These are phyloP conservation scores for Gilbertella persicaria DNA, from an alignment of 371 early-diverging fungal genomes.

Conservation along the genomic window DNA sequence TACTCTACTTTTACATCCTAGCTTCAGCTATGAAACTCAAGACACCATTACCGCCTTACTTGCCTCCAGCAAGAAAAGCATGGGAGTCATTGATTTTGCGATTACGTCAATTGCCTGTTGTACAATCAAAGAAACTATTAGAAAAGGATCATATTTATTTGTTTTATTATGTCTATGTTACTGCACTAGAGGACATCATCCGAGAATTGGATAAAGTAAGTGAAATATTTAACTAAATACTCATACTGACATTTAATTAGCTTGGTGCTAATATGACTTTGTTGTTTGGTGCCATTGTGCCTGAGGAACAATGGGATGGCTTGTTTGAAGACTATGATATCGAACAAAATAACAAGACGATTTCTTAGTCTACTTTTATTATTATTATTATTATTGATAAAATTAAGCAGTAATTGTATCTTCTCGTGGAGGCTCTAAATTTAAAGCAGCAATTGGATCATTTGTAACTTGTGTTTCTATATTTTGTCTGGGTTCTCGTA, in stretches of 20 bases:
- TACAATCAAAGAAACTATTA: slow-evolving; percentile 16
- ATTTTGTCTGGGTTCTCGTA: slow-evolving; percentile 19
- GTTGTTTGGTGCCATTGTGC: slow-evolving; percentile 48
- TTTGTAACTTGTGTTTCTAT: slow-evolving; percentile 4
- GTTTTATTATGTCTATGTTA: slow-evolving; percentile 79
- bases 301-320: slow-evolving; percentile 41
- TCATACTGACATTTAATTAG: slow-evolving; percentile 14
- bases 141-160: slow-evolving; percentile 64
- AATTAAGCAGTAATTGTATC: slow-evolving; percentile 7
- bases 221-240: neutral
- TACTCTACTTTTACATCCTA: slow-evolving; percentile 76
- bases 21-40: slow-evolving; percentile 80
- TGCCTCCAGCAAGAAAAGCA: slow-evolving; percentile 69
- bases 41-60: slow-evolving; percentile 78
- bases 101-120: slow-evolving; percentile 43
- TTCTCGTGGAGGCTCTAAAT: slow-evolving; percentile 30
- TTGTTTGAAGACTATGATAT: slow-evolving; percentile 31
- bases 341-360: slow-evolving; percentile 12
- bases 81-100: slow-evolving; percentile 46
- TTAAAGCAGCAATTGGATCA: slow-evolving; percentile 10
- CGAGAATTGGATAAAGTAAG: slow-evolving; percentile 63
- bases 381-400: too few relatives aligned
- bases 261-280: slow-evolving; percentile 39
- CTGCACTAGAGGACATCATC: slow-evolving; percentile 77
- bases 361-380: too few relatives aligned